These are phyloP conservation scores for Entomophthora muscae DNA, from an alignment of 371 early-diverging fungal species.

Conservation along the genomic window DNA sequence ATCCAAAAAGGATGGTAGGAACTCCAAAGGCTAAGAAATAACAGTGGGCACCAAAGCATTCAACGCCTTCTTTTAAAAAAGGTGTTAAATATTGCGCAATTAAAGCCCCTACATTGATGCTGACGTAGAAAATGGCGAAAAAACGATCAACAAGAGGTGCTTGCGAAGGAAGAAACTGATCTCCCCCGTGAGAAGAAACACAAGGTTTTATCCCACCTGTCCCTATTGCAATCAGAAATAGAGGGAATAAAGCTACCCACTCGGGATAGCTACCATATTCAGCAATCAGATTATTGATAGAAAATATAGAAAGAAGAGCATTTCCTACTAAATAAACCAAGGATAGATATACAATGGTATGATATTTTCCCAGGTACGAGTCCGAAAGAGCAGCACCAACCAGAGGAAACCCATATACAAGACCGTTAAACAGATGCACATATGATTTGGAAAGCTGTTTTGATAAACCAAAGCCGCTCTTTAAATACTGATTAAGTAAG, in stretches of 20 bases:
- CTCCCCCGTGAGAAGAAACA: slow-evolving; percentile 27
- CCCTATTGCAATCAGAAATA: slow-evolving; percentile 13
- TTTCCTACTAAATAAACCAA: slow-evolving; percentile 7
- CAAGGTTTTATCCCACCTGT: slow-evolving; percentile 30
- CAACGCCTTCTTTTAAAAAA: neutral
- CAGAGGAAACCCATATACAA: slow-evolving; percentile 42
- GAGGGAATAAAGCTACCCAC: neutral
- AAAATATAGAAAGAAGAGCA: slow-evolving; percentile 3
- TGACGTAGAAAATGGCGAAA: slow-evolving; percentile 5
- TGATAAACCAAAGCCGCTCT: slow-evolving; percentile 12
- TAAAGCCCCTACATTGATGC: slow-evolving; percentile 3
- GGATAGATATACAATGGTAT: slow-evolving; percentile 28
- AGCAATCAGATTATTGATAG: slow-evolving; percentile 5
- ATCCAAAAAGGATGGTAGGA: slow-evolving; percentile 8
- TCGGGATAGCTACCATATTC: neutral
- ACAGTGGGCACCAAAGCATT: neutral
- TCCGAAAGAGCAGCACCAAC: slow-evolving; percentile 44
- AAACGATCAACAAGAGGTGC: neutral
- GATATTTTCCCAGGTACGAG: slow-evolving; percentile 40
- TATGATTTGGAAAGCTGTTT: slow-evolving; percentile 12
- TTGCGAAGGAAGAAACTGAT: slow-evolving; percentile 17
- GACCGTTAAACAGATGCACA: slow-evolving; percentile 10
- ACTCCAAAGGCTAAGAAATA: slow-evolving; percentile 7
- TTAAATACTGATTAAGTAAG: slow-evolving; percentile 13
- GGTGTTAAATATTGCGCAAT: slow-evolving; percentile 5